Evolutionary conservation across 1,139 yeast genomes (phyloP).

Genomic region (Wickerhamomyces sp.): DNA sequence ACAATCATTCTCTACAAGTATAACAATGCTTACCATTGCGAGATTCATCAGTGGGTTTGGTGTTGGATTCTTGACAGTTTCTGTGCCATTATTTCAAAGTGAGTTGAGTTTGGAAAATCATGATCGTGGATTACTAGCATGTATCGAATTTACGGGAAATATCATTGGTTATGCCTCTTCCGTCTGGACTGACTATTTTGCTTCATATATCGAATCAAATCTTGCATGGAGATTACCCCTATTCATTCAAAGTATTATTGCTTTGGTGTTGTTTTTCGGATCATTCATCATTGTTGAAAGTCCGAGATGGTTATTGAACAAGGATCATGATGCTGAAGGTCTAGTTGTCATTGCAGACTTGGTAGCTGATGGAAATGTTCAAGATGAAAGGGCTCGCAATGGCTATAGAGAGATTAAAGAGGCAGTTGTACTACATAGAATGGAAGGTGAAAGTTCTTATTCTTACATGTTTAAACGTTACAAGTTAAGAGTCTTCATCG

Average conservation of each 20-base stretch:
- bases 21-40: conserved; percentile 57
- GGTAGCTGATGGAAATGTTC: conserved; percentile 60
- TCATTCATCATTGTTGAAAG: conserved; percentile 78
- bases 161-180: conserved; percentile 81
- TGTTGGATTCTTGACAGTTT: conserved; percentile 85
- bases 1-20: conserved; percentile 54
- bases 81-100: conserved; percentile 91
- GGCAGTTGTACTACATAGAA: conserved; percentile 66
- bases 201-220: conserved; percentile 53
- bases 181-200: conserved; percentile 87
- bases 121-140: conserved; percentile 83
- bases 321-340: conserved; percentile 87
- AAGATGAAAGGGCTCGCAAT: conserved; percentile 49
- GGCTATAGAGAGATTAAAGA: conserved; percentile 79
- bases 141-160: conserved; percentile 90
- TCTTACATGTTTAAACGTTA: conserved; percentile 65
- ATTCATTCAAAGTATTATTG: conserved; percentile 71
- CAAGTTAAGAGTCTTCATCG: conserved; percentile 75
- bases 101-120: conserved; percentile 91
- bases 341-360: conserved; percentile 77
- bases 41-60: conserved; percentile 82
- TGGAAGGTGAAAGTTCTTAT: conserved; percentile 73
- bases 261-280: conserved; percentile 62
- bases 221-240: conserved; percentile 79
- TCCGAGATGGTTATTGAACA: conserved; percentile 85